phyloP scores from a whole-genome alignment of 176 grass and related monocot species.

The Musa acuminata region DNA sequence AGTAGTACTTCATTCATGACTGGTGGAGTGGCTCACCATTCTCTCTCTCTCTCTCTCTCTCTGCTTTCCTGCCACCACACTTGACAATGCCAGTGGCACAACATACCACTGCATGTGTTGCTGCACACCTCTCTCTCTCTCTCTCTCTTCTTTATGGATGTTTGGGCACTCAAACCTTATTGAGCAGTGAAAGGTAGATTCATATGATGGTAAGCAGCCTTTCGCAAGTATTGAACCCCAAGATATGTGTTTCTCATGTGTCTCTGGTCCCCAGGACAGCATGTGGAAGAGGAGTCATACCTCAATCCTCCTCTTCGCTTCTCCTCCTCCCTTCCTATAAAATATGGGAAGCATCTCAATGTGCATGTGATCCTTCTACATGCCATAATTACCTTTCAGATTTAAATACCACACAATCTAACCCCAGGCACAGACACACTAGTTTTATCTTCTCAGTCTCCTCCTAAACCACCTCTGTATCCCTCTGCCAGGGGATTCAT shows the following conservation, averaged over 20 bases:
- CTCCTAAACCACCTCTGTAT: background rate
- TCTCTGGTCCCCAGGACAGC: background rate
- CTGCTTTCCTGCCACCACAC: too few species aligned
- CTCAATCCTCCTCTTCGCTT: background rate
- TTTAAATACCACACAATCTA: background rate
- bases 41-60: too few species aligned
- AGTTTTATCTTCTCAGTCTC: background rate
- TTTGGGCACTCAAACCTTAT: background rate
- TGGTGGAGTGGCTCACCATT: too few species aligned
- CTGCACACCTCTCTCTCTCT: background rate
- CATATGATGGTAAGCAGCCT: slow-evolving; percentile 3
- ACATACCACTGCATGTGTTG: background rate
- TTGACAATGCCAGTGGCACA: too few species aligned
- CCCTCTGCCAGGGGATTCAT: background rate
- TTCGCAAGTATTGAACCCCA: background rate
- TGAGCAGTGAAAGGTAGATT: background rate
- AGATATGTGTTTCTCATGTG: background rate
- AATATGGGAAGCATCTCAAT: background rate
- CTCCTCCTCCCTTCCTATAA: background rate
- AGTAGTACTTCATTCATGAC: too few species aligned
- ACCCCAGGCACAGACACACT: background rate
- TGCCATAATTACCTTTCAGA: background rate
- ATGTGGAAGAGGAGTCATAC: background rate
- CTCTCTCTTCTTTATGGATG: background rate
- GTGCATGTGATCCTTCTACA: slow-evolving; percentile 1